phyloP scores from a whole-genome alignment of 192 early-diverging fungal species.

The Coemansia sp. region DNA sequence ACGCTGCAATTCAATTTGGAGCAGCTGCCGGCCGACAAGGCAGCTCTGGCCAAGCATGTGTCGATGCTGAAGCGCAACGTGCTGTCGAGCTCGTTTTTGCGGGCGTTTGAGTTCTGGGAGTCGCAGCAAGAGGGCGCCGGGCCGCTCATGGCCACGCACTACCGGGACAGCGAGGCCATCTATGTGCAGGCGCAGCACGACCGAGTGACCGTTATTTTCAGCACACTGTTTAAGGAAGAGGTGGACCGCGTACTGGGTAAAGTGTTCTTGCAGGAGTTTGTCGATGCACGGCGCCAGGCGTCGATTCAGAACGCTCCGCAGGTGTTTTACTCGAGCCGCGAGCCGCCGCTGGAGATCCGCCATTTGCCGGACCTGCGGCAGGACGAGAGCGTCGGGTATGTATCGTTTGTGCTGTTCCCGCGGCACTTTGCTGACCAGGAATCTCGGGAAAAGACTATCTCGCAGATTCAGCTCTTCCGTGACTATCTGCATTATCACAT shows the following conservation, averaged over 20 bases:
- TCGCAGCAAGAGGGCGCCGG: slow-evolving; percentile 70
- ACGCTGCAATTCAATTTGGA: slow-evolving; percentile 81
- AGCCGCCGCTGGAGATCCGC: slow-evolving; percentile 93
- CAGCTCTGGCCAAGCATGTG: slow-evolving; percentile 76
- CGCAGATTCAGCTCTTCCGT: slow-evolving; percentile 94
- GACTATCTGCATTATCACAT: slow-evolving; percentile 99
- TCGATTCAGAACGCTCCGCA: slow-evolving; percentile 93
- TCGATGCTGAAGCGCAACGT: slow-evolving; percentile 92
- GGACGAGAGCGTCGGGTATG: slow-evolving; percentile 86
- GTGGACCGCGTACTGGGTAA: slow-evolving; percentile 93
- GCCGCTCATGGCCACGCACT: slow-evolving; percentile 87
- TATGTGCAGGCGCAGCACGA: slow-evolving; percentile 89
- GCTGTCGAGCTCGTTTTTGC: slow-evolving; percentile 89
- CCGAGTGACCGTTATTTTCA: slow-evolving; percentile 97
- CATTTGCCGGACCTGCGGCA: slow-evolving; percentile 69
- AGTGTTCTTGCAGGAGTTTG: slow-evolving; percentile 99
- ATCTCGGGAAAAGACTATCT: slow-evolving; percentile 86
- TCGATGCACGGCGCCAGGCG: slow-evolving; percentile 92
- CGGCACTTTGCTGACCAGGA: slow-evolving; percentile 75
- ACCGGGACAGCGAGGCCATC: slow-evolving; percentile 92
- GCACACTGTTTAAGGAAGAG: slow-evolving; percentile 96
- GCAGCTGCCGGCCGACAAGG: slow-evolving; percentile 70
- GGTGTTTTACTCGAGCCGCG: slow-evolving; percentile 88
- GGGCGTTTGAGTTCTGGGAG: slow-evolving; percentile 82
- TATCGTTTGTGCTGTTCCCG: slow-evolving; percentile 98